Evolutionary conservation across 371 early-diverging fungal genomes (phyloP), one percentile per base, ranked within the genome.

Genomic region (Chytridium lagenaria): DNA sequence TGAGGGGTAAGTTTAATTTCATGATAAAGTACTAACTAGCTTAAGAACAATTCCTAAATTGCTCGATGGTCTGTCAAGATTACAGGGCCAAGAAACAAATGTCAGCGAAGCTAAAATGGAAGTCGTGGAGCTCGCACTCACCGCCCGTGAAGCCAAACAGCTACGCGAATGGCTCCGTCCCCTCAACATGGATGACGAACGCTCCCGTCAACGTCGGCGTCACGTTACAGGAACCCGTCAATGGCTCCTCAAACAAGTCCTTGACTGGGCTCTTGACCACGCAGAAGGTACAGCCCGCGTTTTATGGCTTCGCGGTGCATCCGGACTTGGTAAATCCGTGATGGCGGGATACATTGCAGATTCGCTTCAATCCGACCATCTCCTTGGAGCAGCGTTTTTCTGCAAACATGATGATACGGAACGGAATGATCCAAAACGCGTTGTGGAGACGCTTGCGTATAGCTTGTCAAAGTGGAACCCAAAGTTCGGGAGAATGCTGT

Each of bases 321-420:
- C 76, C 31, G 76, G 76, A 3, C 68, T 76, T 2, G 76, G 76
- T 33, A 76, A 76, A 51, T 72, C 76, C 2, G 73, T 77, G 50
- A 77, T 77, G 70, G 55, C 70, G 23, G 77, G 61, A 5, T 69
- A 51, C 37, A 50, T 73, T 38, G 73, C 74, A 16, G 67, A 77
- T 36, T 57, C 50, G 12, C 70, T 77, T 22, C 69, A 59, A 26
- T 12, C 70, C 34, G 66, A 64, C 2, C 69, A 77, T 72, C 65
- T 63, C 2, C 70, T 77, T 38, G 77, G 72, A 19, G 73, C 68
- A 7, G 44, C 50, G 19, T 75, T 72, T 49, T 75, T 66, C 66
- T 63, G 44, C 37, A 75, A 77, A 59, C 73, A 77, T 49, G 73
- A 74, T 50, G 72, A 69, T 33, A 34, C 23, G 26, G 34, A 50